These are phyloP conservation scores for Ramaria sp. DNA, from an alignment of 768 basidiomycete genomes.

Conservation along the genomic window DNA sequence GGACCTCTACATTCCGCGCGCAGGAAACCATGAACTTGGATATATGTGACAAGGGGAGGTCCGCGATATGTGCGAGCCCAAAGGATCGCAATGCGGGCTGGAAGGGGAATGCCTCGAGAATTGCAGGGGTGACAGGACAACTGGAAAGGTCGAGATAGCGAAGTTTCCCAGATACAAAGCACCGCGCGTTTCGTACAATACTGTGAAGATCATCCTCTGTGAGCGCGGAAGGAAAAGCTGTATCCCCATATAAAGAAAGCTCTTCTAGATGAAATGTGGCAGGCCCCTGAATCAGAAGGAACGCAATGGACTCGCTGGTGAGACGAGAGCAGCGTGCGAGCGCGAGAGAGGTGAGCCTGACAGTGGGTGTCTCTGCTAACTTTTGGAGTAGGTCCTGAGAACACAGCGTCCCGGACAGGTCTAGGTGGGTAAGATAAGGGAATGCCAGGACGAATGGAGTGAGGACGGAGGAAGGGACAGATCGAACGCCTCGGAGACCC, in stretches of 20 bases:
- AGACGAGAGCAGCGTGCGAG: conserved; percentile 80
- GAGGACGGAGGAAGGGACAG: conserved; percentile 57
- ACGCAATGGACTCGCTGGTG: conserved; percentile 64
- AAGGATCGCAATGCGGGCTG: conserved; percentile 76
- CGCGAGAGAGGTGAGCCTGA: conserved; percentile 68
- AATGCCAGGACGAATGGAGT: conserved; percentile 70
- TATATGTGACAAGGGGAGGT: conserved; percentile 53
- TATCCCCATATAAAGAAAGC: conserved; percentile 83
- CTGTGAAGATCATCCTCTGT: conserved; percentile 50
- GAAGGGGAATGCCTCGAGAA: conserved; percentile 41
- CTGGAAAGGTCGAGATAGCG: conserved; percentile 88
- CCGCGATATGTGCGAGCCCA: conserved; percentile 79
- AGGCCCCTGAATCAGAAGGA: conserved; percentile 60
- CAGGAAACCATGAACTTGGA: conserved; percentile 56
- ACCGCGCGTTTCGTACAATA: conserved; percentile 66
- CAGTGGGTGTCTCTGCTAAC: conserved; percentile 49
- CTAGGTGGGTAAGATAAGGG: conserved; percentile 80
- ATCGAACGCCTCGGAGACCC: conserved; percentile 73
- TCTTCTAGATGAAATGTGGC: conserved; percentile 55
- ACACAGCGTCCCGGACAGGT: conserved; percentile 82
- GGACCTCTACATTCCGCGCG: conserved; percentile 71
- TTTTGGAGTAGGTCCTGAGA: conserved; percentile 62
- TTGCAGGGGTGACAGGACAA: conserved; percentile 51
- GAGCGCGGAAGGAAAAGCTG: conserved; percentile 69
- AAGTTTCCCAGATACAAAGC: conserved; percentile 63